Percentiles rank a stretch among this genome's conserved stretches.
Evolutionary conservation across 345 rosid genomes (phyloP).

Genomic region (Gossypium ekmanianum): DNA sequence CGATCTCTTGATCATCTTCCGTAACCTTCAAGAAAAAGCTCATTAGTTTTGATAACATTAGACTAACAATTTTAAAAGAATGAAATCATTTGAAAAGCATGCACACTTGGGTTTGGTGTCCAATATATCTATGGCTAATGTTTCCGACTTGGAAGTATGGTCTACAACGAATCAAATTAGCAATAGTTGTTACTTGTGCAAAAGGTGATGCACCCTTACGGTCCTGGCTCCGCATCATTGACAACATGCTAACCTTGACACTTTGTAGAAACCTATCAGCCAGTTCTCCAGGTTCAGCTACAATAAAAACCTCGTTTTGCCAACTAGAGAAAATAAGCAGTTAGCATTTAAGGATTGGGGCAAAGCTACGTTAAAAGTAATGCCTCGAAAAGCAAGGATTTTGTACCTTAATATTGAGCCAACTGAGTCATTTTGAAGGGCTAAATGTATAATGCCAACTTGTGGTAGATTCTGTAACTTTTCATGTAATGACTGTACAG

Average conservation of each 20-base stretch:
- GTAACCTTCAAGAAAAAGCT: conserved; percentile 51
- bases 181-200: conserved; percentile 59
- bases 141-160: conserved; percentile 89
- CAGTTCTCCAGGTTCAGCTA: conserved; percentile 96
- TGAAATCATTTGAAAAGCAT: conserved; percentile 10
- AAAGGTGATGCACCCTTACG: conserved; percentile 55
- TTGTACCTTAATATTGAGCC: conserved; percentile 83
- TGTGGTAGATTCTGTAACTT: conserved; percentile 90
- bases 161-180: conserved; percentile 60
- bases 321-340: conserved; percentile 45
- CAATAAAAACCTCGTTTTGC: conserved; percentile 96
- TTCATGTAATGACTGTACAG: conserved; percentile 70
- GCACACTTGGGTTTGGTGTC: conserved; percentile 87
- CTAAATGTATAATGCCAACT: conserved; percentile 86
- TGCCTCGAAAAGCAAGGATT: conserved; percentile 14
- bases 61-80: not conserved
- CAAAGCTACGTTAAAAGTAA: conserved; percentile 19
- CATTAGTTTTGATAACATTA: not conserved
- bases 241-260: conserved; percentile 71
- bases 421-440: conserved; percentile 76
- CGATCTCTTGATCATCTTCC: conserved; percentile 95
- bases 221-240: conserved; percentile 50
- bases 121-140: conserved; percentile 78
- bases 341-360: conserved; percentile 23
- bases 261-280: conserved; percentile 82